Percentiles rank a stretch among this genome's conserved stretches.
These are phyloP conservation scores for Kluyveromyces dobzhanskii DNA, from an alignment of 805 yeast genomes.

Conservation along the genomic window DNA sequence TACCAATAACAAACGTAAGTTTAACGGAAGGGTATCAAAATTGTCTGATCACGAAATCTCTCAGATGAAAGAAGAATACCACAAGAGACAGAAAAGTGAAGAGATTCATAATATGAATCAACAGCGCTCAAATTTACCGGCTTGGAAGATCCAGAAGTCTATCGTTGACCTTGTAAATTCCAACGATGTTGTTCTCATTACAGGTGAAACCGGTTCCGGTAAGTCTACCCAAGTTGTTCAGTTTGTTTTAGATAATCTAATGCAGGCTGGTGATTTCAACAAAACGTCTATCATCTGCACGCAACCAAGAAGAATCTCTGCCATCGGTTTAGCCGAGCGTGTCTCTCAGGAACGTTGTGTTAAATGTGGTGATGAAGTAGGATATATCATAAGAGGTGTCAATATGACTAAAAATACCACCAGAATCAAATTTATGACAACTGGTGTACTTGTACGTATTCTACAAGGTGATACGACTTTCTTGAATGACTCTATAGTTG, in stretches of 20 bases:
- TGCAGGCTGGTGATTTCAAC: constrained; percentile 37
- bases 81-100: constrained; percentile 22
- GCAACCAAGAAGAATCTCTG: constrained; percentile 93
- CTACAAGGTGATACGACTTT: constrained; percentile 45
- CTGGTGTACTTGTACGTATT: constrained; percentile 86
- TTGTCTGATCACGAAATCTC: constrained; percentile 27
- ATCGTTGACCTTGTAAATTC: constrained; percentile 48
- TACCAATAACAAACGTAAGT: background rate
- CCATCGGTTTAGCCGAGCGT: constrained; percentile 90
- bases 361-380: constrained; percentile 53
- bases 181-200: constrained; percentile 64
- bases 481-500: constrained; percentile 52
- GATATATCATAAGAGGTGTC: constrained; percentile 87
- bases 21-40: constrained; percentile 7
- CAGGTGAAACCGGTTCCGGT: constrained; percentile 98
- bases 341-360: constrained; percentile 70
- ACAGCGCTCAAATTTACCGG: constrained; percentile 60
- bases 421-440: constrained; percentile 78
- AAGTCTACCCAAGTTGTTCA: constrained; percentile 94
- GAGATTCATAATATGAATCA: constrained; percentile 35
- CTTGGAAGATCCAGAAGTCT: constrained; percentile 61
- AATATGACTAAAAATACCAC: constrained; percentile 54
- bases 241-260: constrained; percentile 66
- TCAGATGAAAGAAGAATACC: constrained; percentile 30
- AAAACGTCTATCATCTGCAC: constrained; percentile 69